These are phyloP conservation scores for Xylaria grammica DNA, from an alignment of 495 filamentous ascomycete species.

Conservation along the genomic window DNA sequence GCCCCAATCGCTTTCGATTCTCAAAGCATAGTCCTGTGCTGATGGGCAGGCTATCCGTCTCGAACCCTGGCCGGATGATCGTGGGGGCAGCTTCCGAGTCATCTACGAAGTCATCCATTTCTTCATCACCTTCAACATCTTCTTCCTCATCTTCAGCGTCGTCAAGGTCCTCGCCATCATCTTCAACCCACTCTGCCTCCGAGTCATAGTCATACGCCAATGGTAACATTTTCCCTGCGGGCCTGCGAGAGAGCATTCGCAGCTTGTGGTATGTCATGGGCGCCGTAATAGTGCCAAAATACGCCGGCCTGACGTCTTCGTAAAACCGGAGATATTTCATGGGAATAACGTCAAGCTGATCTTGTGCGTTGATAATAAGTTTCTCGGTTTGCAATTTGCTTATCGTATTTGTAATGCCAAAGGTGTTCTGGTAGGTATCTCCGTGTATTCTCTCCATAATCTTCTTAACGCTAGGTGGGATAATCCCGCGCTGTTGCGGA, in stretches of 20 bases:
- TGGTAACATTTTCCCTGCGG: constrained; percentile 67
- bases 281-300: constrained; percentile 81
- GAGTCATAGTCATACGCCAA: constrained; percentile 96
- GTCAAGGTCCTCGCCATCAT: constrained; percentile 74
- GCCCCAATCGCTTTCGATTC: constrained; percentile 50
- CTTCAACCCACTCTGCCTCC: constrained; percentile 93
- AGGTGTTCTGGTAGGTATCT: constrained; percentile 29
- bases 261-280: constrained; percentile 46
- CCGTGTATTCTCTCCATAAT: constrained; percentile 60
- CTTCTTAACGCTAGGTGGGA: constrained; percentile 62
- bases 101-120: constrained; percentile 78
- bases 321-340: constrained; percentile 81
- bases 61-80: constrained; percentile 43
- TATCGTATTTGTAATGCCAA: constrained; percentile 9
- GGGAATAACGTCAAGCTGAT: constrained; percentile 66
- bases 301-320: constrained; percentile 90
- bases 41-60: constrained; percentile 74
- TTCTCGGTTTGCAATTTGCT: constrained; percentile 54
- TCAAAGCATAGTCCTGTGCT: constrained; percentile 86
- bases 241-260: constrained; percentile 69
- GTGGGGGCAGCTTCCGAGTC: constrained; percentile 62
- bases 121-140: constrained; percentile 64
- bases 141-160: constrained; percentile 84
- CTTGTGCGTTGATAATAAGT: constrained; percentile 47
- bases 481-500: constrained; percentile 55